Conservation (phyloP, 495 filamentous ascomycete genomes). For the Annulohypoxylon bovei region DNA sequence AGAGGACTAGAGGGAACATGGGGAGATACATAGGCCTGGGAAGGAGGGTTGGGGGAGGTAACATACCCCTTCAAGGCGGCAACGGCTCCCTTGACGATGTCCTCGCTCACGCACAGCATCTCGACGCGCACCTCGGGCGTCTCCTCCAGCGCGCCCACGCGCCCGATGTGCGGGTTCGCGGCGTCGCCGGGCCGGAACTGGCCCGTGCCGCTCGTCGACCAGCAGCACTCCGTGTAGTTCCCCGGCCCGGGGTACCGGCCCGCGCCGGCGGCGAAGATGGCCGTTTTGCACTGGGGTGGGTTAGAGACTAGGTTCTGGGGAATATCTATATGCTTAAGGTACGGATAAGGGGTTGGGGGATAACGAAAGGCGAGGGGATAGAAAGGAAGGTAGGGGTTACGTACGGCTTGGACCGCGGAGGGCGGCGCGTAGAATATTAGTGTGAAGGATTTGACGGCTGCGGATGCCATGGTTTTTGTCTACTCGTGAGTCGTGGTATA, state of each 20-base stretch:
- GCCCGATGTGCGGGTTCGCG: conserved; percentile 69
- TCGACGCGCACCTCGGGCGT: conserved; percentile 64
- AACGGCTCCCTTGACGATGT: conserved; percentile 57
- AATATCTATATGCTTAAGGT: too few species aligned
- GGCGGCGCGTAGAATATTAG: conserved; percentile 69
- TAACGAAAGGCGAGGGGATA: neutral
- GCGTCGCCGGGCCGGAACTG: conserved; percentile 56
- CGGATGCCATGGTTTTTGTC: conserved; percentile 16
- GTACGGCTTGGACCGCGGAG: conserved; percentile 51
- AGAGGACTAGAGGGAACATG: too few species aligned
- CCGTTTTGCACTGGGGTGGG: conserved; percentile 58
- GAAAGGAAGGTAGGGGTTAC: neutral
- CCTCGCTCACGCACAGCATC: conserved; percentile 60
- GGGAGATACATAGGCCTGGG: neutral
- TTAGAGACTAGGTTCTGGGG: too few species aligned
- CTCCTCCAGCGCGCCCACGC: conserved; percentile 59
- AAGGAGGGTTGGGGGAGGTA: neutral
- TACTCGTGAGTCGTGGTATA: too few species aligned
- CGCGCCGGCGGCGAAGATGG: conserved; percentile 72
- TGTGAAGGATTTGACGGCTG: conserved; percentile 34
- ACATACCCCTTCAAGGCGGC: conserved; percentile 70
- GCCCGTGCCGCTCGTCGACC: conserved; percentile 60
- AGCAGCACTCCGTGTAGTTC: conserved; percentile 69
- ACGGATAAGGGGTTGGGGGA: neutral
- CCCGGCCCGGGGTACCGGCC: conserved; percentile 66